Conservation (phyloP, 805 yeast genomes). For the Candida cerambycidarum region DNA sequence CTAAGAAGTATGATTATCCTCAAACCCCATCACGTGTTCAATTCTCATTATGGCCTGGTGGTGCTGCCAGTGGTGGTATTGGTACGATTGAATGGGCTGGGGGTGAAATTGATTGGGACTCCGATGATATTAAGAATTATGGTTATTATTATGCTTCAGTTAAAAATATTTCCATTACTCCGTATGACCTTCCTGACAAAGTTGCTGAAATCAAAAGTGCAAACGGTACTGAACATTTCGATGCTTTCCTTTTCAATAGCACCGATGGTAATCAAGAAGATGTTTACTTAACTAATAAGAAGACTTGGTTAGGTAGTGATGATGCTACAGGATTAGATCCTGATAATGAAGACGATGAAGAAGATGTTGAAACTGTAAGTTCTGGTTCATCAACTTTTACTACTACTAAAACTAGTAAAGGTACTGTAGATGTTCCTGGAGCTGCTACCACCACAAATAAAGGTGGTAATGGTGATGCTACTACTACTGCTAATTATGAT, state of each 20-base stretch:
- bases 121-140: constrained; percentile 64
- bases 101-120: constrained; percentile 81
- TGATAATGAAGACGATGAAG: constrained; percentile 26
- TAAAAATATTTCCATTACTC: constrained; percentile 57
- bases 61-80: constrained; percentile 48
- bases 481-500: constrained; percentile 12
- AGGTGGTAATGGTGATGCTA: constrained; percentile 1
- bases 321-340: constrained; percentile 70
- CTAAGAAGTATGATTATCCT: constrained; percentile 56
- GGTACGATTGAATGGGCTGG: constrained; percentile 88
- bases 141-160: constrained; percentile 82
- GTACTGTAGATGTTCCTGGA: constrained; percentile 15
- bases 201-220: constrained; percentile 28
- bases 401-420: constrained; percentile 17
- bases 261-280: constrained; percentile 36
- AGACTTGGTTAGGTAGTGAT: constrained; percentile 56
- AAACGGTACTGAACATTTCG: constrained; percentile 49
- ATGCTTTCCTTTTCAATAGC: constrained; percentile 46
- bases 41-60: constrained; percentile 79
- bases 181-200: constrained; percentile 71
- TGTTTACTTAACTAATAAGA: constrained; percentile 62
- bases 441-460: constrained; percentile 17
- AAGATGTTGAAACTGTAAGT: constrained; percentile 13
- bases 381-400: constrained; percentile 22
- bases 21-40: constrained; percentile 76